Conservation (phyloP, 345 rosid species). For the Dovyalis caffra region DNA sequence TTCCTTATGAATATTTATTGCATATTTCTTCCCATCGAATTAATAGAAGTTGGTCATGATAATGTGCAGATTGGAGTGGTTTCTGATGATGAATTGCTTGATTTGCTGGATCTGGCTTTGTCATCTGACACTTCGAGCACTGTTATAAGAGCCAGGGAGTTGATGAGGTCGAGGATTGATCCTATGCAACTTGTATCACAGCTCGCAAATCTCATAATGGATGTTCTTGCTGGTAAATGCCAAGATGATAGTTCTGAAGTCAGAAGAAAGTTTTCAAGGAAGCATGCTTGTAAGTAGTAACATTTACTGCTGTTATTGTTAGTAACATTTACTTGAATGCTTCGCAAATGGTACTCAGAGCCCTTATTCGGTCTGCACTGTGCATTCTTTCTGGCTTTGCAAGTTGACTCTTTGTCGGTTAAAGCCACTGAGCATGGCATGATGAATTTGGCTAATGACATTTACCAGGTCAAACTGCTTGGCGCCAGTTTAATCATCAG, state of each 20-base stretch:
- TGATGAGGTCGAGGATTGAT: conserved; percentile 92
- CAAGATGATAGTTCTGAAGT: conserved; percentile 62
- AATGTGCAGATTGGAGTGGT: conserved; percentile 76
- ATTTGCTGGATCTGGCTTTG: conserved; percentile 83
- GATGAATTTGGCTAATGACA: neutral
- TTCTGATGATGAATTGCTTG: conserved; percentile 93
- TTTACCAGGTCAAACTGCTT: neutral
- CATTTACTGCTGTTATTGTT: neutral
- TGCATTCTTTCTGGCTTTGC: neutral
- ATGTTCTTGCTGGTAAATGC: conserved; percentile 70
- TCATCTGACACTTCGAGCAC: conserved; percentile 93
- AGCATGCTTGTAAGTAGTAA: conserved; percentile 56
- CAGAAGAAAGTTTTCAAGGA: conserved; percentile 49
- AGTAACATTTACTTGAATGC: neutral
- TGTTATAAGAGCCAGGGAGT: conserved; percentile 85
- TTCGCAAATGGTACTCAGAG: neutral
- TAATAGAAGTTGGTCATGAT: conserved; percentile 13
- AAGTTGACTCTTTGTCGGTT: neutral
- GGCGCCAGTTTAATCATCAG: neutral
- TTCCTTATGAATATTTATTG: conserved; percentile 2
- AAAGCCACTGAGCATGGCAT: neutral
- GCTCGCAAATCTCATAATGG: conserved; percentile 90
- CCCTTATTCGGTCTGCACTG: neutral
- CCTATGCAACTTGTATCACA: conserved; percentile 93
- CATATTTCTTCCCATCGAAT: neutral